A percentile compares a stretch with the other conserved stretches of the same genome.
Conservation (phyloP, 2,329 filamentous ascomycete species). For the Hypoxylon sp. region DNA sequence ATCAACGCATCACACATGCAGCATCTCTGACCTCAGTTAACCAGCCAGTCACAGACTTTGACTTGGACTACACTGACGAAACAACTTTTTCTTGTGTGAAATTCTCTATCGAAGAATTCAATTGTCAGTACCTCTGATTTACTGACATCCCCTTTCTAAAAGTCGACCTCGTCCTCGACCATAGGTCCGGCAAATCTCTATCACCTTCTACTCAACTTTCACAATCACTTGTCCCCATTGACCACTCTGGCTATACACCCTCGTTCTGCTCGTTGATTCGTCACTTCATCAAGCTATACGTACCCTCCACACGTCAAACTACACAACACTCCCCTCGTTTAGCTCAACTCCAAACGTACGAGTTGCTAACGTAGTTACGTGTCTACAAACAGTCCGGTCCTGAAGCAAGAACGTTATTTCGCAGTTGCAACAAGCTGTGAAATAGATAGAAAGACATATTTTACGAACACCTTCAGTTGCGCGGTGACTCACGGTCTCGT, state of each 20-base stretch:
- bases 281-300: not conserved
- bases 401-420: not conserved
- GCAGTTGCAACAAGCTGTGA: not conserved
- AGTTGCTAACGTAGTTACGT: not conserved
- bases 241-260: not conserved
- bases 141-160: not conserved
- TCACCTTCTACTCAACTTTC: not conserved
- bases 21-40: conserved; percentile 2
- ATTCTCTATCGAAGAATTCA: conserved; percentile 6
- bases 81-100: not conserved
- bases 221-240: conserved; percentile 12
- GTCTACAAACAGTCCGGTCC: conserved; percentile 1
- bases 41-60: not conserved
- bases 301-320: conserved; percentile 5
- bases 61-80: not conserved
- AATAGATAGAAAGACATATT: not conserved
- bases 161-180: not conserved
- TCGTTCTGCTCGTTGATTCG: conserved; percentile 8
- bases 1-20: conserved; percentile 11
- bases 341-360: not conserved
- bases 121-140: conserved; percentile 4
- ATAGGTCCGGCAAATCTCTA: conserved; percentile 1
- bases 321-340: not conserved
- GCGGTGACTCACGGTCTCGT: not conserved
- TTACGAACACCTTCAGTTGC: not conserved